Conservation (phyloP, 768 basidiomycete genomes). For the Nidularia sp. region DNA sequence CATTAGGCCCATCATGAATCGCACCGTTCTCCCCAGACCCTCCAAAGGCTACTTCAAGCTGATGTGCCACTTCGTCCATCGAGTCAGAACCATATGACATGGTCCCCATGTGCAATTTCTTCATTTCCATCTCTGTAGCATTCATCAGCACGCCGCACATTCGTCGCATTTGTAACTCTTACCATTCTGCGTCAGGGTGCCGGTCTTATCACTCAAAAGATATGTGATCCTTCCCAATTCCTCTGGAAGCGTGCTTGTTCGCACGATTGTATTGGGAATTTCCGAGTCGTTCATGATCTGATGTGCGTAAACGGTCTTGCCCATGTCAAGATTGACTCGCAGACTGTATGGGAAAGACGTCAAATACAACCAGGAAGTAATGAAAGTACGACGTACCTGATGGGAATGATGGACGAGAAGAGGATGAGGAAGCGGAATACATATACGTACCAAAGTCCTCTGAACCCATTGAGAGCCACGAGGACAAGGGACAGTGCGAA, state of each 20-base stretch:
- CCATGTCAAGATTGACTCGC: constrained; percentile 99
- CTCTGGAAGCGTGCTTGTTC: constrained; percentile 96
- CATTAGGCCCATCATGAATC: background rate
- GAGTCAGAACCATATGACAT: constrained; percentile 95
- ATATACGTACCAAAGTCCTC: constrained; percentile 94
- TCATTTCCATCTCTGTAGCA: constrained; percentile 94
- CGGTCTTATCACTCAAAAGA: constrained; percentile 95
- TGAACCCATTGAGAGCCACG: constrained; percentile 94
- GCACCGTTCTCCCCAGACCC: constrained; percentile 52
- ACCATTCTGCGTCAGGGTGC: constrained; percentile 97
- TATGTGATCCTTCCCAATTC: constrained; percentile 96
- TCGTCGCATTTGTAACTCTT: constrained; percentile 9
- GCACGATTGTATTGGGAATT: constrained; percentile 93
- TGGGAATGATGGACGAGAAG: constrained; percentile 98
- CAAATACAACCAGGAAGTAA: background rate
- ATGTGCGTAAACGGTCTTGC: constrained; percentile 95
- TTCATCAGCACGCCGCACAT: background rate
- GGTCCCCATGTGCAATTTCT: constrained; percentile 97
- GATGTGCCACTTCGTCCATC: constrained; percentile 98
- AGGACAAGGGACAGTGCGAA: constrained; percentile 88
- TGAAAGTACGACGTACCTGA: constrained; percentile 67
- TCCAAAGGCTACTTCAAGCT: constrained; percentile 83
- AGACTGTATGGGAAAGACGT: constrained; percentile 46
- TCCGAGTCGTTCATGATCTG: constrained; percentile 92
- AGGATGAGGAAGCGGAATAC: constrained; percentile 95